Percentiles rank a stretch among this genome's conserved stretches.
Conservation (phyloP, 768 basidiomycete genomes). For the Pleurotus pulmonarius region DNA sequence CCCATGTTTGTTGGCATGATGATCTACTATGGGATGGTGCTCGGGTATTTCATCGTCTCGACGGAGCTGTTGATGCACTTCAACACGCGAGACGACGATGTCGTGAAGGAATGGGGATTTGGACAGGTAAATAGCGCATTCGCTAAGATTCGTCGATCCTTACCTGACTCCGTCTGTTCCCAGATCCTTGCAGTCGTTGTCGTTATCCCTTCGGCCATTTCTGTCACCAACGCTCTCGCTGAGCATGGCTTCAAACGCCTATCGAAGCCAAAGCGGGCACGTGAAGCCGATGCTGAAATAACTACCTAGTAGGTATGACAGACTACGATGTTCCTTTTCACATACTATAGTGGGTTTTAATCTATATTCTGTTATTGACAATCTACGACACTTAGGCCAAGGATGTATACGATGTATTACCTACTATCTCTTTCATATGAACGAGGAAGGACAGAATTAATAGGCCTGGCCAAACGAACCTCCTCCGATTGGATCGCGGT, state of each 20-base stretch:
- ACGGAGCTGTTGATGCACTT: conserved; percentile 30
- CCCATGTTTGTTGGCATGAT: conserved; percentile 38
- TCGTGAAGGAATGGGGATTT: conserved; percentile 29
- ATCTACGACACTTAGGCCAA: not conserved
- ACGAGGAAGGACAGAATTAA: too few relatives aligned
- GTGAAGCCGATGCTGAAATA: not conserved
- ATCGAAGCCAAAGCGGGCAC: conserved; percentile 19
- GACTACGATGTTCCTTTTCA: not conserved
- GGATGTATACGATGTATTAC: too few relatives aligned
- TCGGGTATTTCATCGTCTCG: conserved; percentile 36
- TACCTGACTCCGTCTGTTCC: not conserved
- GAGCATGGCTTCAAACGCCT: conserved; percentile 27
- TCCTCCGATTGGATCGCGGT: too few relatives aligned
- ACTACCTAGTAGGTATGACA: not conserved
- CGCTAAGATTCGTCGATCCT: not conserved
- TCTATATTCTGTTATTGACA: not conserved
- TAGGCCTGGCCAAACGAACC: too few relatives aligned
- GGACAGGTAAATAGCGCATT: conserved; percentile 24
- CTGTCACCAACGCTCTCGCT: conserved; percentile 26
- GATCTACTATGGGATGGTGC: conserved; percentile 31
- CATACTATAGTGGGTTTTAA: too few relatives aligned
- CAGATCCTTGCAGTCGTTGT: conserved; percentile 38
- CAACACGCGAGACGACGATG: conserved; percentile 22
- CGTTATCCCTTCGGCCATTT: conserved; percentile 33
- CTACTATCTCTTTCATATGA: too few relatives aligned